Evolutionary conservation across 495 filamentous ascomycete genomes (phyloP), one percentile per base, ranked within the genome.

Genomic region (Aspergillus egyptiacus): DNA sequence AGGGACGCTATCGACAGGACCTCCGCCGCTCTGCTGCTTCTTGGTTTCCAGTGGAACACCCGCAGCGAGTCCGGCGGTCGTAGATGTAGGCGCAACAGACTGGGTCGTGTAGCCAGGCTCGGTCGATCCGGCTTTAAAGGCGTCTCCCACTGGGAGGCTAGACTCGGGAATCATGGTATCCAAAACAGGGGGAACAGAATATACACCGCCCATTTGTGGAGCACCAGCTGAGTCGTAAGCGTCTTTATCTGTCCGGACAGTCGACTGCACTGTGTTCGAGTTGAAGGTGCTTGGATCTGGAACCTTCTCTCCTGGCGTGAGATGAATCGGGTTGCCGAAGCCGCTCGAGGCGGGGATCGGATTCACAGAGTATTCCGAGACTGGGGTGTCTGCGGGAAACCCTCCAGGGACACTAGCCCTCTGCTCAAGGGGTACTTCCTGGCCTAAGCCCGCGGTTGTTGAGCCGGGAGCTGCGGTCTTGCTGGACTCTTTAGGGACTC

Each of bases 101-200:
- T 81, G 85, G 53, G 89, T 80, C 13, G 72, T 75, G 54, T 74
- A 75, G 46, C 73, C 79, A 3, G 72, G 68, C 38, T 82, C 67
- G 13, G 63, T 36, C 8, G 38, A 35, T 18, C 38, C 43, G n/a
- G 43, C 20, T 11, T 45, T 42, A 7, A 24, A 42, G 19, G 46
- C 32, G 11, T 59, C 55, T 38, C 75, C 76, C 55, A 90, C 85
- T 14, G 87, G 87, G 43, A 94, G 75, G 65, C 86, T 88, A 18
- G 89, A 93, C 68, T 95, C 89, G 8, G 89, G 89, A 54, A 93
- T 91, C 69, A 86, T 67, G 64, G 77, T 83, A 25, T 69, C 73
- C 11, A 75, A 71, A 30, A 83, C 64, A n/a, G 77, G 73, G 13
- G 86, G 84, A 32, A 89, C 66, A 27, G 72, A 68, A 39, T 85